Base-by-base conservation (phyloP, 768 basidiomycete genomes). In the Dioszegia crocea region DNA sequence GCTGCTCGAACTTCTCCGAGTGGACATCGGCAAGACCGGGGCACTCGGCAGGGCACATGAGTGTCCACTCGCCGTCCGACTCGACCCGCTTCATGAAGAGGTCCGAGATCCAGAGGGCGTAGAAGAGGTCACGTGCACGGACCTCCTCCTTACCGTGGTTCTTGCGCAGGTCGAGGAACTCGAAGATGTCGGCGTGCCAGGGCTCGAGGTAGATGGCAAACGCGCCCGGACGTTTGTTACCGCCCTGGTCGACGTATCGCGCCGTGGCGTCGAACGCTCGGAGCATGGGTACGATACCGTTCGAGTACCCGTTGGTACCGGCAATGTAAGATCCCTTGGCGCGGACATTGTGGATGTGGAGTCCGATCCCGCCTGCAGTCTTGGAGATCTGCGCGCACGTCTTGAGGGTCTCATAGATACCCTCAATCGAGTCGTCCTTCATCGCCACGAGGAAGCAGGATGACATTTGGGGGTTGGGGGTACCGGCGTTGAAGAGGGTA, bases 81-180 rank as follows among this genome's bases (percentile, higher is more conserved):
- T 99, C 93, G 31, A 98, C 91, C 38, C 94, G 90, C 76, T 91
- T 90, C 94, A 99, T 99, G 81, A 98, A 99, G 36, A 98, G 85
- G 78, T 98, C 92, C 6, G 90, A 86, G 61, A 97, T 90, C 96
- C 96, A 98, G 31, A 98, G 85, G 0, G 96, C 94, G 70, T 94
- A 97, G 83, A 98, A 99, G 4, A 98, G 81, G 76, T 98, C 96
- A 40, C 94, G 86, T 16, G 96, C 96, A 61, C 94, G 90, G 30
- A 85, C 85, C 79, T 98, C 93, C 78, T 98, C 96, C 77, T 98
- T 98, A 54, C 94, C 96, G 68, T 97, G 94, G 77, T 99, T 99
- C 84, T 98, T 98, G 71, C 96, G 83, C 45, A 99, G 83, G 74
- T 98, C 94, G 67, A 99, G 83, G 81, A 99, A 97, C 59, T 96